Evolutionary conservation across 768 basidiomycete genomes (phyloP).

Genomic region (Peribolospora kevripleyi): DNA sequence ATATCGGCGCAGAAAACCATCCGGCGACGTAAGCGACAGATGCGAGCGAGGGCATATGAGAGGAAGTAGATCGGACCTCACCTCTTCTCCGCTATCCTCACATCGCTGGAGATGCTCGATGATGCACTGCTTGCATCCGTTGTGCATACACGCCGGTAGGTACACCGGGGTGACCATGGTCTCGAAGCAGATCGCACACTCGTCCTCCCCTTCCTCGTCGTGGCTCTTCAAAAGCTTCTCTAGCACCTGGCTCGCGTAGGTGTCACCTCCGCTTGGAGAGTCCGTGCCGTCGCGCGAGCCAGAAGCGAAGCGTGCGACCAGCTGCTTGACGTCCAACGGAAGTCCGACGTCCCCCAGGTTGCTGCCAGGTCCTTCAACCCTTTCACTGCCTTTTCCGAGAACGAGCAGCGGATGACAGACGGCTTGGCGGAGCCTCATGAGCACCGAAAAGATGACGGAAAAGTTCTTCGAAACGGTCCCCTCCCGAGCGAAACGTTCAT

Average conservation of each 20-base stretch:
- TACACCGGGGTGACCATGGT: constrained; percentile 44
- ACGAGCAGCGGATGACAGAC: constrained; percentile 78
- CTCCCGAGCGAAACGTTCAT: constrained; percentile 51
- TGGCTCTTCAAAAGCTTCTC: constrained; percentile 19
- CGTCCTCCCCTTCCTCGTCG: constrained; percentile 25
- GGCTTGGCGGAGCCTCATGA: constrained; percentile 77
- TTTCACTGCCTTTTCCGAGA: constrained; percentile 25
- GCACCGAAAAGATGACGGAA: constrained; percentile 46
- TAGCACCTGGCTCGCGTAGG: constrained; percentile 34
- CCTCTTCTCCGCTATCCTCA: constrained; percentile 42
- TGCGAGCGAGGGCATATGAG: background rate
- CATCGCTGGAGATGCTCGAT: constrained; percentile 43
- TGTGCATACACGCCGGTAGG: constrained; percentile 51
- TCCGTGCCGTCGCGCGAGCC: constrained; percentile 7
- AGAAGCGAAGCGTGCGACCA: constrained; percentile 32
- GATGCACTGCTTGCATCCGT: constrained; percentile 80
- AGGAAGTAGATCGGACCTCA: constrained; percentile 9
- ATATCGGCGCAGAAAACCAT: no score
- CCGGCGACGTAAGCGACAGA: no score
- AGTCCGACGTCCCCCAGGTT: background rate
- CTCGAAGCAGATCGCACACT: constrained; percentile 65
- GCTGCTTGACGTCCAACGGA: constrained; percentile 28
- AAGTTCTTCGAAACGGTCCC: constrained; percentile 25
- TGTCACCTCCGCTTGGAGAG: constrained; percentile 24
- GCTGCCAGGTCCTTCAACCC: constrained; percentile 21